phyloP scores from a whole-genome alignment of 768 basidiomycete species.

The Trametes cingulata region DNA sequence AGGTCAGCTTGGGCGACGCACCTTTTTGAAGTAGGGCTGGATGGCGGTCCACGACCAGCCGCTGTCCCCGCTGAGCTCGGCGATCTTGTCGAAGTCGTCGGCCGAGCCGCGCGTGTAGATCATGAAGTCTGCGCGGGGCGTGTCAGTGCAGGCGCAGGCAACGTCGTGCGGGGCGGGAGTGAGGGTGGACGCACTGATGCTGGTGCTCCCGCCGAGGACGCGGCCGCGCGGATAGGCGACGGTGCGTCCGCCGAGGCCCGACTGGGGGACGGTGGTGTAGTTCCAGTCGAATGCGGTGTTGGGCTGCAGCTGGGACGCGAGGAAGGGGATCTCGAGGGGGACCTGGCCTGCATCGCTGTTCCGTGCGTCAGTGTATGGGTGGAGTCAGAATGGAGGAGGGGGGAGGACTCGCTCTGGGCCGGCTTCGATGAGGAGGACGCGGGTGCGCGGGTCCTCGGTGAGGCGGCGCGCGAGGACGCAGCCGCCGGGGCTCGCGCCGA shows the following conservation, averaged over 20 bases:
- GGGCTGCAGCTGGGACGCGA: constrained; percentile 18
- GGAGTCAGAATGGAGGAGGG: neutral
- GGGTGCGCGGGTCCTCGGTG: constrained; percentile 38
- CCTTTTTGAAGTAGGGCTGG: constrained; percentile 27
- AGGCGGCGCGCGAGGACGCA: constrained; percentile 40
- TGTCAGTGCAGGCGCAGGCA: too few species aligned
- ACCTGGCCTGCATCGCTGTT: constrained; percentile 20
- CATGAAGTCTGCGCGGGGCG: constrained; percentile 25
- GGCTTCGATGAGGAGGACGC: constrained; percentile 37
- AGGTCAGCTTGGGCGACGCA: constrained; percentile 4
- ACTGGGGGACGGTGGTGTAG: constrained; percentile 29
- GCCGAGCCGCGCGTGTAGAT: constrained; percentile 30
- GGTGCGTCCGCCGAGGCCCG: constrained; percentile 21
- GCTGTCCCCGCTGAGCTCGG: constrained; percentile 28
- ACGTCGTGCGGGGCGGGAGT: neutral
- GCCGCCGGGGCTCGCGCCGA: constrained; percentile 40
- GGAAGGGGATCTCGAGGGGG: constrained; percentile 21
- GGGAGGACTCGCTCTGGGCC: constrained; percentile 11
- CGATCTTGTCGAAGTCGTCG: constrained; percentile 30
- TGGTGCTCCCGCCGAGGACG: constrained; percentile 31
- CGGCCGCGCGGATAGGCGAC: constrained; percentile 27
- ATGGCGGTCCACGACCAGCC: constrained; percentile 32
- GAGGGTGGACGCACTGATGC: constrained; percentile 23
- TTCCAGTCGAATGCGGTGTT: constrained; percentile 31
- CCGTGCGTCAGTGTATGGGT: neutral